Evolutionary conservation across 2,329 filamentous ascomycete genomes (phyloP).

Genomic region (Cytospora piceicola): DNA sequence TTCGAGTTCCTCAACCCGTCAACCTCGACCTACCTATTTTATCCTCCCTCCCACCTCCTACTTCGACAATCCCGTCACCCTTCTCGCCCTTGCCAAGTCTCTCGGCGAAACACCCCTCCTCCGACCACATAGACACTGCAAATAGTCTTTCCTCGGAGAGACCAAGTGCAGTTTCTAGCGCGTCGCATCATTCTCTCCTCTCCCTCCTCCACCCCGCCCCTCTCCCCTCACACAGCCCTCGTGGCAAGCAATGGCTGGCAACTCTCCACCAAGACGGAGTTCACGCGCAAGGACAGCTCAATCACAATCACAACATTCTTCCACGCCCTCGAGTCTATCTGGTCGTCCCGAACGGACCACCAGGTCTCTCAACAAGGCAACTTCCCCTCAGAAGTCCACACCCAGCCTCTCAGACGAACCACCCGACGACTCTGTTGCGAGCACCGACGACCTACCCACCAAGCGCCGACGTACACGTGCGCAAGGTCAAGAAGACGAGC

Average conservation of each 20-base stretch:
- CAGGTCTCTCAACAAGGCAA: slow-evolving; percentile 71
- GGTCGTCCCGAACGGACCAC: slow-evolving; percentile 75
- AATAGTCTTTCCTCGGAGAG: slow-evolving; percentile 32
- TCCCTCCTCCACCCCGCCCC: slow-evolving; percentile 35
- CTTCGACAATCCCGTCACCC: slow-evolving; percentile 15
- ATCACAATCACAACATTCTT: slow-evolving; percentile 69
- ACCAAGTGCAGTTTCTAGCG: slow-evolving; percentile 16
- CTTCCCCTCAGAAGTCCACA: slow-evolving; percentile 75
- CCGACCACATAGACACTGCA: slow-evolving; percentile 31
- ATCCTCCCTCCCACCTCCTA: slow-evolving; percentile 4
- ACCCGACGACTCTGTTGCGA: slow-evolving; percentile 61
- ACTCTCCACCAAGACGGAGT: slow-evolving; percentile 76
- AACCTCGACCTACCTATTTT: slow-evolving; percentile 4
- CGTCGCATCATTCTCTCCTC: slow-evolving; percentile 18
- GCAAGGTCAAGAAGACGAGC: slow-evolving; percentile 59
- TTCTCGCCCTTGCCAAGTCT: slow-evolving; percentile 10
- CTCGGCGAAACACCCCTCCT: slow-evolving; percentile 33
- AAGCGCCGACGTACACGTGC: slow-evolving; percentile 80
- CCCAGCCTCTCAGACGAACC: slow-evolving; percentile 74
- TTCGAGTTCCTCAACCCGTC: slow-evolving; percentile 17
- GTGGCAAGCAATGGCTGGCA: slow-evolving; percentile 60
- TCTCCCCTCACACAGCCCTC: slow-evolving; percentile 38
- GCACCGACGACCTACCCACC: slow-evolving; percentile 66
- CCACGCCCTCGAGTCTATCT: slow-evolving; percentile 77
- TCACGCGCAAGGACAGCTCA: slow-evolving; percentile 85